phyloP scores from a whole-genome alignment of 1,284 basidiomycete species.

The Cutaneotrichosporon dermatis region DNA sequence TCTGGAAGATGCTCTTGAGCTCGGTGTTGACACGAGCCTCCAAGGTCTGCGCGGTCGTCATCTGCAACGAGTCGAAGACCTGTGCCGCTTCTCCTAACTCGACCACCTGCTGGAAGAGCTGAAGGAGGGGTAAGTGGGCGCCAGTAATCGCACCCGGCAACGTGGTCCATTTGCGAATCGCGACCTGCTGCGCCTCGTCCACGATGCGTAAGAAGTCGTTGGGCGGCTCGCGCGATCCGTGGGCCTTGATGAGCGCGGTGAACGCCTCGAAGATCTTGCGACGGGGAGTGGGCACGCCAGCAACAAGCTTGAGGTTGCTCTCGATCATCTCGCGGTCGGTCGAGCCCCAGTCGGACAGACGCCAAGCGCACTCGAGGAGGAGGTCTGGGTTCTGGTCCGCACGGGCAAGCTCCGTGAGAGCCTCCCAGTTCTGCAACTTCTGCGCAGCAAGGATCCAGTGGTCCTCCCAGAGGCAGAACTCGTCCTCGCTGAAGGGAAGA shows the following conservation, averaged over 20 bases:
- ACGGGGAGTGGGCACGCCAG: constrained; percentile 84
- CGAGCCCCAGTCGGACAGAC: constrained; percentile 82
- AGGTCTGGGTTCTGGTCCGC: constrained; percentile 89
- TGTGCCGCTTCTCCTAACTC: constrained; percentile 94
- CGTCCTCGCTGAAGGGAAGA: constrained; percentile 88
- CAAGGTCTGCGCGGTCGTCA: constrained; percentile 82
- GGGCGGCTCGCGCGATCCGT: constrained; percentile 47
- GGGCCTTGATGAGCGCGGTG: constrained; percentile 66
- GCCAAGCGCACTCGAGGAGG: constrained; percentile 92
- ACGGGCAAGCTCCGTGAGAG: constrained; percentile 85
- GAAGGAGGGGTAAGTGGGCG: constrained; percentile 89
- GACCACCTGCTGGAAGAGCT: constrained; percentile 98
- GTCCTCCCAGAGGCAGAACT: constrained; percentile 98
- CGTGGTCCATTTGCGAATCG: constrained; percentile 92
- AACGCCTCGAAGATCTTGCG: constrained; percentile 95
- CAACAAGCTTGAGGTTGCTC: constrained; percentile 73
- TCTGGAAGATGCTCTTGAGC: constrained; percentile 90
- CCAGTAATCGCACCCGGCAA: constrained; percentile 80
- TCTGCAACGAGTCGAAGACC: constrained; percentile 85
- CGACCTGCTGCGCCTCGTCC: constrained; percentile 95
- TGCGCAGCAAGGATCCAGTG: constrained; percentile 97
- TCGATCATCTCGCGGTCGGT: constrained; percentile 69
- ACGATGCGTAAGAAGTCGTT: constrained; percentile 76
- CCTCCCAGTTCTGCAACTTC: constrained; percentile 98
- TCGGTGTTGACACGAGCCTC: constrained; percentile 87